Conservation (phyloP, 2,329 filamentous ascomycete species). For the Nothophaeocryptopus gaeumannii region DNA sequence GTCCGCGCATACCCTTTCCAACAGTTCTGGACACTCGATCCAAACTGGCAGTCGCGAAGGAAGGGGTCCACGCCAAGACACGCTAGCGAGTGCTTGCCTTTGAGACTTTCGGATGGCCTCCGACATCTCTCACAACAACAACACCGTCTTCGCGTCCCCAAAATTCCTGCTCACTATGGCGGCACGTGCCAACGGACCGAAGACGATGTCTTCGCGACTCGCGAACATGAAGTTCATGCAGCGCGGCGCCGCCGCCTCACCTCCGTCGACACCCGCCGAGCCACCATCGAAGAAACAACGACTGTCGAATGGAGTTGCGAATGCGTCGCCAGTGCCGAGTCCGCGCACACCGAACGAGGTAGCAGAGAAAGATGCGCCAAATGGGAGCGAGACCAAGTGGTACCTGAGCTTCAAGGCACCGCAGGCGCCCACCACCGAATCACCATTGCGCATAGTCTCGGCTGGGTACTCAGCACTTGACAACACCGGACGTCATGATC, state of each 20-base stretch:
- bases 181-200: slow-evolving; percentile 40
- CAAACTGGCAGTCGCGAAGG: too few relatives aligned
- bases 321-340: slow-evolving; percentile 39
- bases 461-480: slow-evolving; percentile 57
- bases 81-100: too few relatives aligned
- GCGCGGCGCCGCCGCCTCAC: slow-evolving; percentile 66
- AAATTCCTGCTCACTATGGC: slow-evolving; percentile 15
- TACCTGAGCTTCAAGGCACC: slow-evolving; percentile 59
- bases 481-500: slow-evolving; percentile 27
- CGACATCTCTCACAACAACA: not conserved
- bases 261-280: slow-evolving; percentile 46
- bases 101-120: not conserved
- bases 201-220: slow-evolving; percentile 80
- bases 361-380: slow-evolving; percentile 60
- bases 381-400: slow-evolving; percentile 71
- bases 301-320: slow-evolving; percentile 42
- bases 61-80: too few relatives aligned
- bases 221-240: slow-evolving; percentile 89
- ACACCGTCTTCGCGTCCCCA: not conserved
- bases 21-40: too few relatives aligned
- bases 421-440: slow-evolving; percentile 34
- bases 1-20: too few relatives aligned
- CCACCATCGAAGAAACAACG: slow-evolving; percentile 65
- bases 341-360: slow-evolving; percentile 31
- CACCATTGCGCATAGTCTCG: slow-evolving; percentile 57